A percentile compares a stretch with the other conserved stretches of the same genome.
phyloP scores from a whole-genome alignment of 2,329 filamentous ascomycete species.

The Epicoccum nigrum region DNA sequence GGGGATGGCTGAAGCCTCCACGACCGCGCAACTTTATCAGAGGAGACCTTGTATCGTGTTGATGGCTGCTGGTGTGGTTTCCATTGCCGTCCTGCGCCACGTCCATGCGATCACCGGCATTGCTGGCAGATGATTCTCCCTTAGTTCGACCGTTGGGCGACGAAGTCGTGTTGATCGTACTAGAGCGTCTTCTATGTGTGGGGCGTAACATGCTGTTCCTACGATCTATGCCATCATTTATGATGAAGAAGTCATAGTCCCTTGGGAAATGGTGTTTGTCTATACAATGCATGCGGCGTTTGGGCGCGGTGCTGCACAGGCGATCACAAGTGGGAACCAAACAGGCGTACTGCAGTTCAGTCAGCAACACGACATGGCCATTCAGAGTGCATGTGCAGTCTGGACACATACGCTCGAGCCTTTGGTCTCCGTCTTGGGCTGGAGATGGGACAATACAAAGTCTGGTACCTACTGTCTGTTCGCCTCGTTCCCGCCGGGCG shows the following conservation, averaged over 20 bases:
- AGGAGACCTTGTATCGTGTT: constrained; percentile 20
- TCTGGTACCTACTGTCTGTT: constrained; percentile 73
- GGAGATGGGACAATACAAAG: not conserved
- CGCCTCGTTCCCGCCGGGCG: constrained; percentile 75
- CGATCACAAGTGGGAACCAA: constrained; percentile 89
- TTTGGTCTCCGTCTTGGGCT: not conserved
- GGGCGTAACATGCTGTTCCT: constrained; percentile 74
- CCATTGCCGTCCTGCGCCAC: constrained; percentile 26
- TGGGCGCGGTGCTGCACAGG: constrained; percentile 81
- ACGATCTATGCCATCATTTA: constrained; percentile 88
- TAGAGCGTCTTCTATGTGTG: constrained; percentile 43
- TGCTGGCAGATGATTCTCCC: constrained; percentile 29
- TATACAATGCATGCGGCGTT: constrained; percentile 85
- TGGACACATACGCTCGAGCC: constrained; percentile 3
- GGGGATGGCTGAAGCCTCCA: constrained; percentile 38
- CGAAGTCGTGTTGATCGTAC: constrained; percentile 26
- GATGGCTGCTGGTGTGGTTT: constrained; percentile 11
- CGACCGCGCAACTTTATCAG: constrained; percentile 37
- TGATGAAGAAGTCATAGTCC: constrained; percentile 61
- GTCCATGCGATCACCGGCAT: constrained; percentile 32
- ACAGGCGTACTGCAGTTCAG: constrained; percentile 71
- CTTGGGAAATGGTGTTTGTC: constrained; percentile 93
- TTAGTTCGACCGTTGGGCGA: constrained; percentile 16
- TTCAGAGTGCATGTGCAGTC: not conserved
- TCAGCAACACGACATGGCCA: constrained; percentile 16